phyloP scores from a whole-genome alignment of 2,329 filamentous ascomycete species.

The Laburnicola sp. region DNA sequence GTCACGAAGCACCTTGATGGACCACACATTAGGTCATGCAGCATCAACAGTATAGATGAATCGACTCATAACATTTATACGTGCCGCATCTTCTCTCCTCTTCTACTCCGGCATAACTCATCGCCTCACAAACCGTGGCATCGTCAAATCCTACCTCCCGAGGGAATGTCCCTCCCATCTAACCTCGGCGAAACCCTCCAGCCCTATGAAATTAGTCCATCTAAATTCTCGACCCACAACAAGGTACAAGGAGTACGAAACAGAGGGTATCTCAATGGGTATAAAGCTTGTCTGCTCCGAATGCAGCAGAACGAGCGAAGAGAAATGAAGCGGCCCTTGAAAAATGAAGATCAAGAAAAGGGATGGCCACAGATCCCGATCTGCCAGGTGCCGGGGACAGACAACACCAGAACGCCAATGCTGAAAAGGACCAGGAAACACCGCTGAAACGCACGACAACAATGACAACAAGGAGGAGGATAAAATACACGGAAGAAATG shows the following conservation, averaged over 20 bases:
- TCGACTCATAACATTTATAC: neutral
- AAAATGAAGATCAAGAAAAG: neutral
- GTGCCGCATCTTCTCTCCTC: neutral
- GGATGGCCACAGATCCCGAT: neutral
- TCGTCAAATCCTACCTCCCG: neutral
- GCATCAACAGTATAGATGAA: neutral
- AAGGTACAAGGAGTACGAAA: neutral
- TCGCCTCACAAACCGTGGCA: neutral
- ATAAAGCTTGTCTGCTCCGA: slow-evolving; percentile 5
- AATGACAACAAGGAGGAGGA: slow-evolving; percentile 11
- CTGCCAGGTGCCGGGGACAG: neutral
- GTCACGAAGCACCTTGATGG: slow-evolving; percentile 1
- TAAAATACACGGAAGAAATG: slow-evolving; percentile 24
- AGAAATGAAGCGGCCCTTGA: slow-evolving; percentile 11
- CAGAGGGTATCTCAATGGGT: slow-evolving; percentile 17
- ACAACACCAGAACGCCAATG: slow-evolving; percentile 23
- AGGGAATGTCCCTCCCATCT: neutral
- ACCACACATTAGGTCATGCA: neutral
- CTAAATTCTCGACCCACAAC: neutral
- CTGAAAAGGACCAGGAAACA: slow-evolving; percentile 10
- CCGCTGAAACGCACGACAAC: slow-evolving; percentile 32
- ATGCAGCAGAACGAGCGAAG: neutral
- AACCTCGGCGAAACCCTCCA: no score
- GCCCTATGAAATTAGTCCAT: no score
- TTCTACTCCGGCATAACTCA: neutral